Evolutionary conservation across 164 flowering plant genomes (phyloP).

Genomic region (Stephania cephalantha): DNA sequence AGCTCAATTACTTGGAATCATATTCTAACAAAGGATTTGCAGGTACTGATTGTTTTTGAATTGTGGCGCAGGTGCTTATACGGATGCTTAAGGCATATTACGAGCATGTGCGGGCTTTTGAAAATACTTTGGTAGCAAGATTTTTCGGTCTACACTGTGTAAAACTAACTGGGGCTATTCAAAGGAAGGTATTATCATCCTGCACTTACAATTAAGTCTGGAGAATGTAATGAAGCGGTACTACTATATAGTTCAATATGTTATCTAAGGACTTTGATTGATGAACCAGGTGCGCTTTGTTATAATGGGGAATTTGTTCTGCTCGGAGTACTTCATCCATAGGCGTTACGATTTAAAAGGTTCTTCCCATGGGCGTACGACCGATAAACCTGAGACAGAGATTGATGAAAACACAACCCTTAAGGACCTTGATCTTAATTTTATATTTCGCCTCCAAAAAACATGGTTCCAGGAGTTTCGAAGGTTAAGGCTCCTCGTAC

Average conservation of each 20-base stretch:
- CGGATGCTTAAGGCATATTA: constrained; percentile 91
- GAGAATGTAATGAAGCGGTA: background rate
- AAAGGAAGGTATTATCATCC: constrained; percentile 52
- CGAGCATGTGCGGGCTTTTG: constrained; percentile 74
- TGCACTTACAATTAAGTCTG: background rate
- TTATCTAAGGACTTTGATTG: constrained; percentile 3
- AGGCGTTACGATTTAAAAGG: constrained; percentile 60
- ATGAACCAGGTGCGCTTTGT: constrained; percentile 51
- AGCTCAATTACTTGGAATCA: background rate
- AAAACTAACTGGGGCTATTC: constrained; percentile 62
- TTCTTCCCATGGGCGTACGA: constrained; percentile 56
- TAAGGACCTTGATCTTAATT: constrained; percentile 66
- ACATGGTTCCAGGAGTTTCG: constrained; percentile 61
- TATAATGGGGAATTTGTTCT: constrained; percentile 64
- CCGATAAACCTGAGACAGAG: constrained; percentile 46
- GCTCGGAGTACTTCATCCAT: constrained; percentile 44
- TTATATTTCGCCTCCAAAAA: constrained; percentile 41
- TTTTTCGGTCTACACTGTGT: constrained; percentile 92
- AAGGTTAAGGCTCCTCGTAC: constrained; percentile 33
- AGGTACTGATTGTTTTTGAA: background rate
- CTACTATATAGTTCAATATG: background rate
- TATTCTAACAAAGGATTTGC: too few relatives aligned
- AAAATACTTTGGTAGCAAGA: constrained; percentile 76
- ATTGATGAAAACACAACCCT: constrained; percentile 52
- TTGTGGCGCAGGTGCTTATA: constrained; percentile 48